Evolutionary conservation across 768 basidiomycete species (phyloP), one percentile per base, ranked within the genome.

Genomic region (Suillus clintonianus): DNA sequence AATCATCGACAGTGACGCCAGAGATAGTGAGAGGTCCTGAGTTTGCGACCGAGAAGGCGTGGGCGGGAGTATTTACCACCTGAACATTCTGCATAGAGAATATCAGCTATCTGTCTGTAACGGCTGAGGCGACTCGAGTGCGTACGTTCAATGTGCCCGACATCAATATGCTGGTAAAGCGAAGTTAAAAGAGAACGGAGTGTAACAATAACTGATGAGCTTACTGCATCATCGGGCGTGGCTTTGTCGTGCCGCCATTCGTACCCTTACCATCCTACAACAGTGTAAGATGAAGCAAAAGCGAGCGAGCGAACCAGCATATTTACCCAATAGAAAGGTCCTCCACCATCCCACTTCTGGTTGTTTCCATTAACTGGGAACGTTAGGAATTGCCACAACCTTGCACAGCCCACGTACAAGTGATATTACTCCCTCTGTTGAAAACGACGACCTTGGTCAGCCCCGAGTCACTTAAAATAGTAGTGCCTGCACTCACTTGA

Each of bases 1-100:
- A 85, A 64, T 89, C 78, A 64, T 89, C 86, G 61, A 90, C 80
- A 19, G 70, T 80, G 30, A 85, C 70, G 43, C 75, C 71, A 2
- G 80, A 78, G 70, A 90, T 83, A 17, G 79, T 69, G 75, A 79
- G 59, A 0, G 71, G 56, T 14, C 67, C 74, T 45, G 56, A 34
- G 69, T 76, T 77, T 22, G 54, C 64, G 48, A 81, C 64, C 36
- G 74, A 57, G 67, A 78, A 75, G 50, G 65, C 65, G 5, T 73
- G 76, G n/a, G 68, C 68, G 9, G 83, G 82, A 10, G 79, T 75
- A 68, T 84, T 82, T 34, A 79, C 50, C 9, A 80, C 72, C 15
- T 76, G 68, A n/a, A 80, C 67, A 45, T 77, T 69, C 76, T 82
- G 66, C 22, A 45, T 19, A 0, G 41, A n/a, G 48, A 54, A n/a